Evolutionary conservation across 768 basidiomycete species (phyloP).

Genomic region (Leccinum imitatum): DNA sequence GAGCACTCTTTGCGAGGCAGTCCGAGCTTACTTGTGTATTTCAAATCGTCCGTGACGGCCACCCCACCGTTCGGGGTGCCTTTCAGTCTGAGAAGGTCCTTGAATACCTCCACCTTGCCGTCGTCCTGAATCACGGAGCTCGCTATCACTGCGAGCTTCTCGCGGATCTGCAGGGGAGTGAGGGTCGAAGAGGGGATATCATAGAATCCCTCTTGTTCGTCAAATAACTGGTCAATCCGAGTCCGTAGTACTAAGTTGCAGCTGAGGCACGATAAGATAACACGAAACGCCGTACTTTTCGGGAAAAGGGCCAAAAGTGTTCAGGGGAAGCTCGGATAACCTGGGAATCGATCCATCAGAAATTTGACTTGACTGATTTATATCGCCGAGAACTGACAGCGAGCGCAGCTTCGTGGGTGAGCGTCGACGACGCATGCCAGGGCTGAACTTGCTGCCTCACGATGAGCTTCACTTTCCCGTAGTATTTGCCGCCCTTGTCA

Average conservation of each 20-base stretch:
- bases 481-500: slow-evolving; percentile 56
- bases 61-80: slow-evolving; percentile 73
- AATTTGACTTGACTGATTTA: neutral
- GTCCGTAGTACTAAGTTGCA: slow-evolving; percentile 3
- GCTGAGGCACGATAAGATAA: neutral
- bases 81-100: slow-evolving; percentile 62
- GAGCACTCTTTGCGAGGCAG: neutral
- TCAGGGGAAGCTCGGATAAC: slow-evolving; percentile 69
- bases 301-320: slow-evolving; percentile 79
- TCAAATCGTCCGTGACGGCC: slow-evolving; percentile 82
- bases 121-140: slow-evolving; percentile 48
- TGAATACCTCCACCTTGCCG: slow-evolving; percentile 40
- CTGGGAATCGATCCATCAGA: slow-evolving; percentile 32
- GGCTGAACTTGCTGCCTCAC: slow-evolving; percentile 73
- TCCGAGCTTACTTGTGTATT: slow-evolving; percentile 72
- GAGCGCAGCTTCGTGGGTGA: slow-evolving; percentile 71
- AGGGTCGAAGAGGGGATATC: slow-evolving; percentile 57
- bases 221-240: slow-evolving; percentile 58
- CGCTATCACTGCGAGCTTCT: slow-evolving; percentile 65
- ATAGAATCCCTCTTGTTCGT: too few relatives aligned
- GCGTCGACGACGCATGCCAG: slow-evolving; percentile 52
- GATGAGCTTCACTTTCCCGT: slow-evolving; percentile 72
- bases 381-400: slow-evolving; percentile 49
- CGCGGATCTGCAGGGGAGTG: slow-evolving; percentile 71
- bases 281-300: slow-evolving; percentile 43